Percentiles rank a stretch among this genome's conserved stretches.
Conservation (phyloP, 306 rosid species). For the Argentina anserina region DNA sequence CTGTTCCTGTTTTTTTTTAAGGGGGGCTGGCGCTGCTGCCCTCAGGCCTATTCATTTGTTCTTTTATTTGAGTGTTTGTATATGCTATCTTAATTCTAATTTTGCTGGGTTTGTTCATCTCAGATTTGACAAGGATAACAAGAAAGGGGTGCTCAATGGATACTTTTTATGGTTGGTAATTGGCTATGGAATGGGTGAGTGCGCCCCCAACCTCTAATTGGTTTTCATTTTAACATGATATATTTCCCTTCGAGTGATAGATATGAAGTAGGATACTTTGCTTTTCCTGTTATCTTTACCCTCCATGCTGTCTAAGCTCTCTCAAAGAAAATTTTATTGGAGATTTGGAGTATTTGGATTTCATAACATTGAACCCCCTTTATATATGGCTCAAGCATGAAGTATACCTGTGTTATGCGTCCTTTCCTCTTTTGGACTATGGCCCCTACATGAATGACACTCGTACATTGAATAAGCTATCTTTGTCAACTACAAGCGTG, state of each 20-base stretch:
- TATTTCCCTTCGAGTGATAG: not conserved
- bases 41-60: not conserved
- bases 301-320: not conserved
- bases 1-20: no score
- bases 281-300: not conserved
- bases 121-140: slow-evolving; percentile 84
- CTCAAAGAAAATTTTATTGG: not conserved
- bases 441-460: not conserved
- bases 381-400: not conserved
- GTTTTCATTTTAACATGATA: not conserved
- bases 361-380: not conserved
- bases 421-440: not conserved
- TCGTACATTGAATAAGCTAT: not conserved
- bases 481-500: not conserved
- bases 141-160: slow-evolving; percentile 43
- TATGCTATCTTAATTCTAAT: not conserved
- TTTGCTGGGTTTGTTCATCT: slow-evolving; percentile 31
- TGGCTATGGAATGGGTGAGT: slow-evolving; percentile 89
- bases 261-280: not conserved
- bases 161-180: slow-evolving; percentile 75
- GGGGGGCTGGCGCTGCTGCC: no score
- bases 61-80: not conserved
- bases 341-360: not conserved
- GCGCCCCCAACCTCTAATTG: slow-evolving; percentile 14
- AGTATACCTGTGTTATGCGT: not conserved